Evolutionary conservation across 495 filamentous ascomycete genomes (phyloP), one percentile per base, ranked within the genome.

Genomic region (Tuber aestivum): DNA sequence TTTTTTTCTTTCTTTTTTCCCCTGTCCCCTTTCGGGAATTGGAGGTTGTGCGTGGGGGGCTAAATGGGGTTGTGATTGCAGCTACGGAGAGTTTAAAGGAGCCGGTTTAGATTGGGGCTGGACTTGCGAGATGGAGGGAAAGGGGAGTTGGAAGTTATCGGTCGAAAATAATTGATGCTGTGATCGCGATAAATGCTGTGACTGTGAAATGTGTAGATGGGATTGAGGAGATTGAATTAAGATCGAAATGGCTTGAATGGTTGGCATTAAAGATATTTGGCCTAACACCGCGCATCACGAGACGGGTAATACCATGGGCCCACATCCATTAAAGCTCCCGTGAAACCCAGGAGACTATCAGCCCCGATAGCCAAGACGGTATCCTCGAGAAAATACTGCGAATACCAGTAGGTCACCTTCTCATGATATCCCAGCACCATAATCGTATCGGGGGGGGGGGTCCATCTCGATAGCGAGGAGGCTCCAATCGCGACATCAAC

Each of bases 31-130:
- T 4, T 3, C 9, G 6, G 18, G 14, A 42, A 38, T 16, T 27
- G 14, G 38, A 16, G 21, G 45, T 56, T 37, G 18, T 12, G n/a
- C 32, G 10, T 73, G 9, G 20, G 9, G 20, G 12, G 68, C 42
- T 77, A 40, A 65, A 20, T 10, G 75, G 73, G 32, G n/a, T 41
- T 21, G 41, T 10, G 74, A 50, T 45, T 45, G 32, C 71, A 82
- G 80, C 80, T 14, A 82, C 80, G 74, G 70, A 79, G 41, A 82
- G 79, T 45, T 48, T 82, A 1, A 80, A 82, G 76, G 80, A 82
- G 16, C 80, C 80, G 3, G 72, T 82, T 48, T 82, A 73, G 75
- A 14, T 40, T 6, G n/a, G 32, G 32, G 38, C 12, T 1, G 50
- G 56, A 14, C 14, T 14, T 65, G 4, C 20, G 56, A 35, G n/a